phyloP scores from a whole-genome alignment of 148 eudicot genomes.

The Heliamphora exappendiculata region DNA sequence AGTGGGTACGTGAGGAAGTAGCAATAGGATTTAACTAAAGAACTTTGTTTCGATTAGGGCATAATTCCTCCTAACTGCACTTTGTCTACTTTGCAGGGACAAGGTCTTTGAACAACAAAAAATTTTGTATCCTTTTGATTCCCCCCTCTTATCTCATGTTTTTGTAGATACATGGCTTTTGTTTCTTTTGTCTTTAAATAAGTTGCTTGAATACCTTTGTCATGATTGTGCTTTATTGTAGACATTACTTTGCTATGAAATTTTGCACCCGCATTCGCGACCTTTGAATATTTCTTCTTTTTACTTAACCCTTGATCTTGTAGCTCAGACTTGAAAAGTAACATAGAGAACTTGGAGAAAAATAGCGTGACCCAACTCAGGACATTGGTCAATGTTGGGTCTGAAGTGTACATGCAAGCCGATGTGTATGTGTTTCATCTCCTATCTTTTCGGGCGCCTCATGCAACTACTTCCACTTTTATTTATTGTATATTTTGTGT shows the following conservation, averaged over 20 bases:
- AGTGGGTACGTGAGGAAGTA: not conserved
- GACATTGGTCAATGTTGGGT: conserved; percentile 80
- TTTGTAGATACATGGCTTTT: not conserved
- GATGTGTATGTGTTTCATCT: conserved; percentile 54
- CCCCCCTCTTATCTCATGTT: not conserved
- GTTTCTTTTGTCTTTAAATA: not conserved
- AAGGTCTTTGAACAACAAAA: conserved; percentile 83
- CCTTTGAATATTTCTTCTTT: conserved; percentile 9
- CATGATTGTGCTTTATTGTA: not conserved
- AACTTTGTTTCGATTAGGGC: not conserved
- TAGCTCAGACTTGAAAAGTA: conserved; percentile 78
- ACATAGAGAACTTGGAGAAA: conserved; percentile 75
- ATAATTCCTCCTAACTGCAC: conserved; percentile 3
- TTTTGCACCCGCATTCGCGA: not conserved
- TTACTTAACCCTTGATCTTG: conserved; percentile 27
- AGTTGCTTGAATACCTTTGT: not conserved
- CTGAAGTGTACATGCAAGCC: conserved; percentile 90
- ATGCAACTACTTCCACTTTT: not conserved
- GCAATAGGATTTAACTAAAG: not conserved
- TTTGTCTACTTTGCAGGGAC: conserved; percentile 60
- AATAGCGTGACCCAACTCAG: conserved; percentile 64
- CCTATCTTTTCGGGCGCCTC: not conserved
- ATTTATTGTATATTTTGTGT: no score
- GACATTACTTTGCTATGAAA: not conserved
- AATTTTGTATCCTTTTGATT: conserved; percentile 69